Base-by-base conservation (phyloP, 164 flowering plant genomes). In the Tinospora cordifolia region DNA sequence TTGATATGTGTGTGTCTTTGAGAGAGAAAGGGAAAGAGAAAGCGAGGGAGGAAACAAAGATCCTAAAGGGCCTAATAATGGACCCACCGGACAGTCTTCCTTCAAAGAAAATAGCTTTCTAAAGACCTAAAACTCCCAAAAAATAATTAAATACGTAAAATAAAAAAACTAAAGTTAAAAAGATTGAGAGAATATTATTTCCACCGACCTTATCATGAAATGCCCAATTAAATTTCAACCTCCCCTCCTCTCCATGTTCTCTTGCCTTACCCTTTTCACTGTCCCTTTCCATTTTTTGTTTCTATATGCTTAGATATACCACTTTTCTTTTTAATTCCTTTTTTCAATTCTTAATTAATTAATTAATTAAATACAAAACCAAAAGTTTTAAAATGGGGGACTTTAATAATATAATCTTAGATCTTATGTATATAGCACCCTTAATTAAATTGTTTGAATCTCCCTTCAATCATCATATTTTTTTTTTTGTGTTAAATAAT, bases 151-250 rank as follows among this genome's bases (percentile, higher is more conserved):
- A 51, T 17, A 51, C 59, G n/a, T 51, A 6, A 63, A 6, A 27
- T 67, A 30, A 3, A 26, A 36, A 21, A 54, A n/a, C 3, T 14
- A 13, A 40, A 51, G n/a, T 17, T 17, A 14, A 70, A 59, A 40
- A 41, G 25, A 22, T 24, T 5, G 24, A 25, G 25, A 58, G 13
- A 44, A 26, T 77, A 75, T 81, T 76, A 76, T 79, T 63, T 69
- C 68, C 79, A 75, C 83, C 86, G 82, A 78, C 84, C 84, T 80
- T 80, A 80, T 80, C 83, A n/a, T 36, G 8, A 68, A 1, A 44
- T 51, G 71, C 62, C 84, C 79, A 78, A 69, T 76, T n/a, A 59
- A n/a, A 41, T 49, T 69, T 67, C 51, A 30, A 46, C 17, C 62
- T 39, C 44, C 67, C 9, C 67, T 57, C 65, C 69, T 41, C 66